Evolutionary conservation across 2,329 filamentous ascomycete genomes (phyloP).

Genomic region (Fusarium nelsonii): DNA sequence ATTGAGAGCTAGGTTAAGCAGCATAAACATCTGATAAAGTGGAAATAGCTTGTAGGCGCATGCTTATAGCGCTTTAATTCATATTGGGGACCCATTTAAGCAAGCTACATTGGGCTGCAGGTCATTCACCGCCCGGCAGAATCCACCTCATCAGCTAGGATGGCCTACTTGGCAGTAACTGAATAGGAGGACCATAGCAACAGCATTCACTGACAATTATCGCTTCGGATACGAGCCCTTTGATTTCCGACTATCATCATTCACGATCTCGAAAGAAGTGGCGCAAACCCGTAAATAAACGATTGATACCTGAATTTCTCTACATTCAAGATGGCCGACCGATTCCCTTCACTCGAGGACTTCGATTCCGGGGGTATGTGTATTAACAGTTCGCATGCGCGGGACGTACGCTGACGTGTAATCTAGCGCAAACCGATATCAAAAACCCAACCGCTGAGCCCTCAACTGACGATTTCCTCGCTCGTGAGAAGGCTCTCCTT

Average conservation of each 20-base stretch:
- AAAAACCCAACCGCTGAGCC: constrained; percentile 68
- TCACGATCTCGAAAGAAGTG: not conserved
- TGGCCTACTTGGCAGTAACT: constrained; percentile 45
- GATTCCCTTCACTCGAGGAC: constrained; percentile 83
- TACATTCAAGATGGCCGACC: constrained; percentile 73
- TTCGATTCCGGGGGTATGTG: constrained; percentile 74
- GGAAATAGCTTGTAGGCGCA: constrained; percentile 45
- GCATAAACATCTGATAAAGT: constrained; percentile 42
- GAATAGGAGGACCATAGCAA: constrained; percentile 47
- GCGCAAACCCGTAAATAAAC: constrained; percentile 2
- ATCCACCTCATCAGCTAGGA: constrained; percentile 48
- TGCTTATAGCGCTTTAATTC: constrained; percentile 39
- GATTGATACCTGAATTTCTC: constrained; percentile 1
- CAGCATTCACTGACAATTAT: constrained; percentile 38
- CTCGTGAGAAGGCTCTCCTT: constrained; percentile 88
- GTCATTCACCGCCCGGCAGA: constrained; percentile 55
- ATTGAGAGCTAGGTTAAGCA: constrained; percentile 41
- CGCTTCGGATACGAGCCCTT: constrained; percentile 16
- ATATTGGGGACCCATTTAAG: constrained; percentile 27
- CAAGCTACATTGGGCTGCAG: constrained; percentile 14
- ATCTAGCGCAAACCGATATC: constrained; percentile 75
- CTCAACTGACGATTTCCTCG: constrained; percentile 85
- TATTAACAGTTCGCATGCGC: constrained; percentile 29
- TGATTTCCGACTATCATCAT: constrained; percentile 8
- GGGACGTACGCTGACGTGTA: constrained; percentile 38